phyloP scores from a whole-genome alignment of 345 rosid species.

The thale cress (Arabidopsis thaliana) region DNA sequence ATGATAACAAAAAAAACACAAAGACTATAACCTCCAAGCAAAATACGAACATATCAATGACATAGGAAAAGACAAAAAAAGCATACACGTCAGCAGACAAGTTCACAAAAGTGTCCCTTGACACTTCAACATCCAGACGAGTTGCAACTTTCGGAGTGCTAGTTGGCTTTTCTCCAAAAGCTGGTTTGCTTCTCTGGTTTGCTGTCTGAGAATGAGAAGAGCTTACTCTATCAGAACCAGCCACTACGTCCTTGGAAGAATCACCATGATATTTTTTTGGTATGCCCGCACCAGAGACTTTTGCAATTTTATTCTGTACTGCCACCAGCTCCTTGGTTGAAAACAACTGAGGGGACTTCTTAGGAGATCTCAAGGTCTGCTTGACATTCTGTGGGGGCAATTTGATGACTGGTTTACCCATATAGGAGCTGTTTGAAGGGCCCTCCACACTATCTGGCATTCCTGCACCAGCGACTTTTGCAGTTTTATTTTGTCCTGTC shows the following conservation, averaged over 20 bases:
- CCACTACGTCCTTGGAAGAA: slow-evolving; percentile 49
- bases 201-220: slow-evolving; percentile 53
- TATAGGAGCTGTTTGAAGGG: slow-evolving; percentile 39
- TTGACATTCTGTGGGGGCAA: slow-evolving; percentile 48
- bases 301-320: slow-evolving; percentile 55
- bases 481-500: slow-evolving; percentile 50
- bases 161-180: slow-evolving; percentile 59
- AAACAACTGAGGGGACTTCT: slow-evolving; percentile 53
- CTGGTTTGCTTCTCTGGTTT: slow-evolving; percentile 54
- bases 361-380: slow-evolving; percentile 55
- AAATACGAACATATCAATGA: slow-evolving; percentile 16
- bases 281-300: slow-evolving; percentile 47
- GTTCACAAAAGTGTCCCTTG: slow-evolving; percentile 52
- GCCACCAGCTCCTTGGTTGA: slow-evolving; percentile 43
- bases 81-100: slow-evolving; percentile 53
- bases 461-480: slow-evolving; percentile 49
- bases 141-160: slow-evolving; percentile 54
- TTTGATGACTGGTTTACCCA: slow-evolving; percentile 52
- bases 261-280: slow-evolving; percentile 57
- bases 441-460: slow-evolving; percentile 41
- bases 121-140: slow-evolving; percentile 45
- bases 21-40: slow-evolving; percentile 18
- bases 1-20: slow-evolving; percentile 32
- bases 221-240: slow-evolving; percentile 48
- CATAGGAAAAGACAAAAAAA: slow-evolving; percentile 30